Conservation (phyloP, 129 eudicot species). For the Kitagawia praeruptora region DNA sequence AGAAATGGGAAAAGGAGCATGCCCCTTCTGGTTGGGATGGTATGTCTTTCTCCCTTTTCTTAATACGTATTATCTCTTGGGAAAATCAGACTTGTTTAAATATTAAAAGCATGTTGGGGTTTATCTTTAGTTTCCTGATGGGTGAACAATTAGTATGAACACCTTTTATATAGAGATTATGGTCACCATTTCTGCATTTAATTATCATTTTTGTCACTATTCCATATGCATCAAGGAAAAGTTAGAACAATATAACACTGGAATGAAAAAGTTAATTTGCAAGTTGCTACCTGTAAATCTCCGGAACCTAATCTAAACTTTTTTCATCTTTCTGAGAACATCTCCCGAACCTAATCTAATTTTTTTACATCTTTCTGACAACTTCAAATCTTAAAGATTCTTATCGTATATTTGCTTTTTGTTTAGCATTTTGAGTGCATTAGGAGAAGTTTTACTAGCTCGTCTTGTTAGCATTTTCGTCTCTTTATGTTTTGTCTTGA, state of each 20-base stretch:
- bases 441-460: background rate
- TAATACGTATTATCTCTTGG: background rate
- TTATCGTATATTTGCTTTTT: background rate
- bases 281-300: background rate
- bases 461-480: background rate
- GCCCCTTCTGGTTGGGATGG: slow-evolving; percentile 99
- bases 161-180: background rate
- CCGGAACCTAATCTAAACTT: background rate
- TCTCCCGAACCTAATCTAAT: background rate
- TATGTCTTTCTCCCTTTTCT: slow-evolving; percentile 15
- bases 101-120: background rate
- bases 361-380: background rate
- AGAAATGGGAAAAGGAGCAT: slow-evolving; percentile 96
- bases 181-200: background rate
- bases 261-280: background rate
- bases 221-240: background rate
- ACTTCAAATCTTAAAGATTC: background rate
- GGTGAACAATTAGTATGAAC: background rate
- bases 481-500: background rate
- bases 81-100: background rate
- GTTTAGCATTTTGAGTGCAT: background rate
- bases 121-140: background rate
- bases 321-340: background rate
- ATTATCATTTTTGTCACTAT: background rate
- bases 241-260: background rate